Evolutionary conservation across 2,329 filamentous ascomycete genomes (phyloP).

Genomic region (Pestalotiopsis sp.): DNA sequence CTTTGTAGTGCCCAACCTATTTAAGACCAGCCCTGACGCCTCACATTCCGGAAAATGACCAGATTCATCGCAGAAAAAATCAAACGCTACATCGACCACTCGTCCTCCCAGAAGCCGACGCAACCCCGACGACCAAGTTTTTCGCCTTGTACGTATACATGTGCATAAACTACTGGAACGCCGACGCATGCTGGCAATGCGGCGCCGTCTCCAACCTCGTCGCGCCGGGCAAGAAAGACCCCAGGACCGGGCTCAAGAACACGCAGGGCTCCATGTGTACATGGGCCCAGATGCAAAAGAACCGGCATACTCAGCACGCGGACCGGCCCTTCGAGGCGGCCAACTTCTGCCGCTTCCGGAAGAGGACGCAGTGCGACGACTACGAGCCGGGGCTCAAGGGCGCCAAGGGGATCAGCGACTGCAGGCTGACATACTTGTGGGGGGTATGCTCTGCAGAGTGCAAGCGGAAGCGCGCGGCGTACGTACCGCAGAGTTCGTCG

Average conservation of each 20-base stretch:
- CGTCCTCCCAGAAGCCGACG: neutral
- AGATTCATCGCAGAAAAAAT: neutral
- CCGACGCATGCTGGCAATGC: conserved; percentile 9
- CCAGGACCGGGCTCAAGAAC: neutral
- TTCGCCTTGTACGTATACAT: neutral
- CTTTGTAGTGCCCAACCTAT: neutral
- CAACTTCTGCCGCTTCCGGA: conserved; percentile 54
- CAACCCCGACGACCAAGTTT: neutral
- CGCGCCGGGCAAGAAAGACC: conserved; percentile 1
- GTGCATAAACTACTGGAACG: conserved; percentile 9
- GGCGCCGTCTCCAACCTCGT: neutral
- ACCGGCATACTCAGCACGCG: neutral
- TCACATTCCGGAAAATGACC: neutral
- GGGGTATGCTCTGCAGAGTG: neutral
- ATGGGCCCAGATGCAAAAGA: neutral
- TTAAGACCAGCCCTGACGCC: neutral
- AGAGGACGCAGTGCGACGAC: neutral
- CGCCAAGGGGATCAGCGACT: neutral
- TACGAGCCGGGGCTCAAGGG: neutral
- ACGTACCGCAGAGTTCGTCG: neutral
- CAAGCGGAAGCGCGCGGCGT: neutral
- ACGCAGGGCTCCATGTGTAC: conserved; percentile 7
- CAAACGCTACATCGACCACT: neutral
- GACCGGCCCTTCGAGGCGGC: conserved; percentile 70
- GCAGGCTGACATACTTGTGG: neutral